phyloP scores from a whole-genome alignment of 2,329 filamentous ascomycete genomes.

The Tolypocladium inflatum region DNA sequence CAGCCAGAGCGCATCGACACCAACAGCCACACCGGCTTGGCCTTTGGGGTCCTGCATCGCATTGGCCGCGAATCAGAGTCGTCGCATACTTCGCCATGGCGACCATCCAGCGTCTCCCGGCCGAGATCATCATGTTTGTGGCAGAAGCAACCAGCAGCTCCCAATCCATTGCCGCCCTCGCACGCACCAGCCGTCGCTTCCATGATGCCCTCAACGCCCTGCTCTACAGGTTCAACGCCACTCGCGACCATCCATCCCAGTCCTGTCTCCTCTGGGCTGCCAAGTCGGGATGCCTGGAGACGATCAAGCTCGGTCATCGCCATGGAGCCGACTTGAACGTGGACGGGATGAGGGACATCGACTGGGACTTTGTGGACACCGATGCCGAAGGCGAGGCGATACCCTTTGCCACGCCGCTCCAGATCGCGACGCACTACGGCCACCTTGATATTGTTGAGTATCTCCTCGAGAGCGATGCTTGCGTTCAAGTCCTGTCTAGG shows the following conservation, averaged over 20 bases:
- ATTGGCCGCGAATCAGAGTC: no score
- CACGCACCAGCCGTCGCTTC: background rate
- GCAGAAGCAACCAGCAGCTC: background rate
- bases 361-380: no score
- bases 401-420: background rate
- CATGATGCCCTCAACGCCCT: background rate
- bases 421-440: background rate
- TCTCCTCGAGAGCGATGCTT: background rate
- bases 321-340: background rate
- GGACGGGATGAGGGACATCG: background rate
- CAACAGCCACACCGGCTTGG: background rate
- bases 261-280: background rate
- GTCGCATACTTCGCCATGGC: background rate
- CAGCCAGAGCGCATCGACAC: background rate
- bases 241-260: background rate
- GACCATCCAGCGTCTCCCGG: background rate
- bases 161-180: background rate
- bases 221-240: background rate
- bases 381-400: no score
- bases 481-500: background rate
- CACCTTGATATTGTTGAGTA: background rate
- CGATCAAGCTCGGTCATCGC: background rate
- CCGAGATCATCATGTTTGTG: background rate
- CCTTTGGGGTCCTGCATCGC: background rate
- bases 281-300: background rate